phyloP scores from a whole-genome alignment of 2,329 filamentous ascomycete genomes.

The Aspergillus clavatus region DNA sequence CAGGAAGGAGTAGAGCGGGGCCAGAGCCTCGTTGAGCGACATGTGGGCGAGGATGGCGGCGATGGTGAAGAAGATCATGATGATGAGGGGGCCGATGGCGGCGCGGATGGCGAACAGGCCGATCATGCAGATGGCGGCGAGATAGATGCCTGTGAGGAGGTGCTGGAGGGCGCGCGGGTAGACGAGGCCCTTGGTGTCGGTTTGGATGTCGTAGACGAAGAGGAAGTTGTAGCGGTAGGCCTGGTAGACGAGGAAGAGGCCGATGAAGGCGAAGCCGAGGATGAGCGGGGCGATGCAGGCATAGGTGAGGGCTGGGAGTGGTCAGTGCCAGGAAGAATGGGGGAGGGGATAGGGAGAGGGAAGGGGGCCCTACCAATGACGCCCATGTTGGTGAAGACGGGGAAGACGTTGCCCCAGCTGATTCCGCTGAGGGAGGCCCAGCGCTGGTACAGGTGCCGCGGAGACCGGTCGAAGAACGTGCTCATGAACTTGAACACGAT shows the following conservation, averaged over 20 bases:
- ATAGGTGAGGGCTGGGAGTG: constrained; percentile 67
- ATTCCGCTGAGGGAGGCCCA: constrained; percentile 71
- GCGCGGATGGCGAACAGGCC: constrained; percentile 71
- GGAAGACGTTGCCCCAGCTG: constrained; percentile 79
- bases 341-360: neutral
- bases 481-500: constrained; percentile 68
- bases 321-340: constrained; percentile 10
- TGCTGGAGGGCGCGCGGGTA: constrained; percentile 84
- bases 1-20: constrained; percentile 56
- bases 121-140: constrained; percentile 77
- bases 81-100: constrained; percentile 61
- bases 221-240: constrained; percentile 88
- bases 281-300: constrained; percentile 82
- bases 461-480: constrained; percentile 64
- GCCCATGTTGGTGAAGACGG: constrained; percentile 72
- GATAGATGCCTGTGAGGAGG: constrained; percentile 75
- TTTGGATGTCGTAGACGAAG: constrained; percentile 72
- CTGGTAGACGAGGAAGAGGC: constrained; percentile 74
- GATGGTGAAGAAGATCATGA: constrained; percentile 71
- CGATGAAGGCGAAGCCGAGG: constrained; percentile 72
- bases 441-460: constrained; percentile 68
- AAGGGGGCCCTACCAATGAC: constrained; percentile 62
- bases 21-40: constrained; percentile 42
- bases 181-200: constrained; percentile 84
- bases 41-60: constrained; percentile 72